Evolutionary conservation across 441 rosid genomes (phyloP).

Genomic region (Melastoma candidum): DNA sequence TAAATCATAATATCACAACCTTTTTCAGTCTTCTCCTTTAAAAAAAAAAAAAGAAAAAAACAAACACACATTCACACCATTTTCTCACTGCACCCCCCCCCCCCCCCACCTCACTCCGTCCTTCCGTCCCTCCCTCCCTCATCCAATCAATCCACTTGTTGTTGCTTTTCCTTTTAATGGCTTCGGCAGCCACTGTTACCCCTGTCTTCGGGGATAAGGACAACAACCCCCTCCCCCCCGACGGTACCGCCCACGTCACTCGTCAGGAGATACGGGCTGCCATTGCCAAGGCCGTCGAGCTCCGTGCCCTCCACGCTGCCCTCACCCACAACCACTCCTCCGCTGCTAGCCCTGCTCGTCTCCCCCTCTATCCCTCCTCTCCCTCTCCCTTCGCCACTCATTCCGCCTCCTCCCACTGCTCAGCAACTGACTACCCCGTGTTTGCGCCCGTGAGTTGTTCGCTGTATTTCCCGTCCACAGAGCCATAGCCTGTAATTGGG

Average conservation of each 20-base stretch:
- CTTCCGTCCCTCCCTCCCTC: constrained; percentile 4
- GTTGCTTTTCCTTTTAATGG: constrained; percentile 19
- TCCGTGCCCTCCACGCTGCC: constrained; percentile 81
- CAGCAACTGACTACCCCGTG: constrained; percentile 92
- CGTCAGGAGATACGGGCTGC: constrained; percentile 63
- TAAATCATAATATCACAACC: no score
- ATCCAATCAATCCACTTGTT: no score
- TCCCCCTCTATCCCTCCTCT: constrained; percentile 21
- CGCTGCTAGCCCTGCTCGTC: constrained; percentile 19
- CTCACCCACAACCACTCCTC: constrained; percentile 56
- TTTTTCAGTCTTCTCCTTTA: no score
- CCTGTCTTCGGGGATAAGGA: constrained; percentile 28
- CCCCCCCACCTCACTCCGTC: no score
- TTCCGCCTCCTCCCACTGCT: constrained; percentile 40
- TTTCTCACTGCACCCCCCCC: no score
- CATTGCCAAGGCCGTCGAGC: constrained; percentile 79
- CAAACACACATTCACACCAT: no score
- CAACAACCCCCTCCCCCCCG: constrained; percentile 5
- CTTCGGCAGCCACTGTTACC: constrained; percentile 41
- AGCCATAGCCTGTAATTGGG: no score
- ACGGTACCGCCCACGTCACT: constrained; percentile 21
- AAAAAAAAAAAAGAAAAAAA: no score
- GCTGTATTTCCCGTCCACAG: neutral
- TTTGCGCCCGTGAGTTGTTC: constrained; percentile 68
- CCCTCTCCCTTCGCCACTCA: constrained; percentile 52